Conservation (phyloP, 176 grass and related monocot species). For the Poa annua region DNA sequence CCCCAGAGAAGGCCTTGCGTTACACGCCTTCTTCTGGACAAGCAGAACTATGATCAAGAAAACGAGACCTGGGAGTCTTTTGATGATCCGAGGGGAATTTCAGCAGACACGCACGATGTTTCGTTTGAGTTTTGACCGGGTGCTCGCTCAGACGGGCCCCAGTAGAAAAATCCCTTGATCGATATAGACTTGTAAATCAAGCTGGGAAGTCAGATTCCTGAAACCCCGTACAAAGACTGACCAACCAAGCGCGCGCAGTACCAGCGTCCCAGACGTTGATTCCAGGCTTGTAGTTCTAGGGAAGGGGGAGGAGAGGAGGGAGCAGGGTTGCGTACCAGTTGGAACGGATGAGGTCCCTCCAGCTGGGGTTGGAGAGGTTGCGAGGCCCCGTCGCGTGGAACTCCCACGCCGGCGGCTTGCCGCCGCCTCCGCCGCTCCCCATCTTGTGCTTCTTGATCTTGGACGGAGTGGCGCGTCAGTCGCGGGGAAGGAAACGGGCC, state of each 20-base stretch:
- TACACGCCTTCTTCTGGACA: background rate
- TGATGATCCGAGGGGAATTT: background rate
- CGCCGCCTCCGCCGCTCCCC: constrained; percentile 39
- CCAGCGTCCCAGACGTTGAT: background rate
- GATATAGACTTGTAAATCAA: background rate
- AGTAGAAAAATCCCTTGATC: background rate
- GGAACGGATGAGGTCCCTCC: constrained; percentile 85
- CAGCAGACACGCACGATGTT: background rate
- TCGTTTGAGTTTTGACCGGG: background rate
- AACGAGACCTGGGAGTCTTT: no score
- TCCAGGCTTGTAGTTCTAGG: background rate
- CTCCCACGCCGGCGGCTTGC: constrained; percentile 48
- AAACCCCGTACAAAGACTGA: background rate
- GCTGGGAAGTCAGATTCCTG: background rate
- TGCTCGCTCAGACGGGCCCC: background rate
- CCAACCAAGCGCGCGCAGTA: background rate
- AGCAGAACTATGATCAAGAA: no score
- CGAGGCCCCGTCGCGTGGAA: constrained; percentile 83
- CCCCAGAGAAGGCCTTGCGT: background rate
- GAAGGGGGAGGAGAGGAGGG: background rate
- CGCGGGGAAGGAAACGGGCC: constrained; percentile 20
- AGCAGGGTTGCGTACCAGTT: constrained; percentile 51
- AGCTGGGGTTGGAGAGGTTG: constrained; percentile 75
- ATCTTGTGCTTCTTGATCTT: constrained; percentile 12
- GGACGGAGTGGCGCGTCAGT: constrained; percentile 5